Evolutionary conservation across 257 asterid species (phyloP).

Genomic region (Datura wrightii): DNA sequence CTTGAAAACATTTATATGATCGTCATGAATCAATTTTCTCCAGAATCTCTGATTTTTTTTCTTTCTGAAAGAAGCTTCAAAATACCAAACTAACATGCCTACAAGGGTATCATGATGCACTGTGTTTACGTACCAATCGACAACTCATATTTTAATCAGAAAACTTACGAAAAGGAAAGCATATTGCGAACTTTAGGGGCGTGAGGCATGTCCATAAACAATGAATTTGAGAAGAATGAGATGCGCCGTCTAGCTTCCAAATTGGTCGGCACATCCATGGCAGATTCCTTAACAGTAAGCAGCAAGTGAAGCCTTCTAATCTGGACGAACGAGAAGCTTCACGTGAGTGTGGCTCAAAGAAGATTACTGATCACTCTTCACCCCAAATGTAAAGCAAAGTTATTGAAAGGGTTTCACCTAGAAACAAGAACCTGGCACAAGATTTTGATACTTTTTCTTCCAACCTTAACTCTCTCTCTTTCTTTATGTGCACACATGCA

Average conservation of each 20-base stretch:
- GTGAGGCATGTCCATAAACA: constrained; percentile 97
- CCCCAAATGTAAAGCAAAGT: constrained; percentile 11
- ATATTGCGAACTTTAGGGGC: constrained; percentile 99
- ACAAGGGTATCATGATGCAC: constrained; percentile 9
- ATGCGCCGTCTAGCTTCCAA: constrained; percentile 95
- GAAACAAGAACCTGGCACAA: not conserved
- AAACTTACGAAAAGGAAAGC: constrained; percentile 94
- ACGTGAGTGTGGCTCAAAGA: constrained; percentile 29
- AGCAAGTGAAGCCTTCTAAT: constrained; percentile 85
- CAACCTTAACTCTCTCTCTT: not conserved
- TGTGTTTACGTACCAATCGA: not conserved
- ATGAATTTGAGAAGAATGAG: constrained; percentile 93
- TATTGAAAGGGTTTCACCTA: not conserved
- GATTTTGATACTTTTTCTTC: constrained; percentile 18
- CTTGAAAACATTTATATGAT: not conserved
- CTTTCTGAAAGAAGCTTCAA: constrained; percentile 1
- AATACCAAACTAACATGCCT: constrained; percentile 24
- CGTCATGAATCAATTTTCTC: not conserved
- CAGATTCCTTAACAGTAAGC: constrained; percentile 95
- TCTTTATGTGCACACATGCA: not conserved
- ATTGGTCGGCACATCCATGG: constrained; percentile 99
- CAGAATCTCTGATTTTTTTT: not conserved
- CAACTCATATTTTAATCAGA: constrained; percentile 20
- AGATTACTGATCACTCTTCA: not conserved
- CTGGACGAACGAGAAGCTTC: constrained; percentile 50